Evolutionary conservation across 176 grass and related monocot species (phyloP), one percentile per base, ranked within the genome.

Genomic region (Zizania latifolia): DNA sequence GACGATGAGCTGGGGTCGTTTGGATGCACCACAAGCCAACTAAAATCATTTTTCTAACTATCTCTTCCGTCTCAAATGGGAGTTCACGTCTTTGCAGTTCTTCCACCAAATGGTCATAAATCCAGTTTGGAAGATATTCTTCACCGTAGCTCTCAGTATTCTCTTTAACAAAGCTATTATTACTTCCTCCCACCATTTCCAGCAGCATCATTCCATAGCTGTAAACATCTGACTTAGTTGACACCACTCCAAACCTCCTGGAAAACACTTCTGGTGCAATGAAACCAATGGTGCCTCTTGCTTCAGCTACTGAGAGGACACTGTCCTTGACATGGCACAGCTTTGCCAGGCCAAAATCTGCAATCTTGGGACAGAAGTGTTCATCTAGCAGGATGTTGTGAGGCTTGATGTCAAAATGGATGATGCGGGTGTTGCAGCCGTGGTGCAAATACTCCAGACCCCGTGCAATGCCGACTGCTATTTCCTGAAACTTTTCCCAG

Each of bases 351-450:
- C 80, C 86, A 16, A 93, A 93, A 40, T 93, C 90, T 14, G 71
- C 59, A 56, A 93, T 89, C 23, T 93, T 93, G 0, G 90, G 76
- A 30, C 27, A 71, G 10, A 89, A 86, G 0, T 81, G 66, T 1
- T 78, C 27, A 17, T 93, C 80, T 19, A 89, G n/a, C 16, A 89
- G 72, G 19, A 89, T 84, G 38, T 92, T 86, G 22, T 89, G 78
- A 77, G 90, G 86, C 54, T 92, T 92, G 61, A 89, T 86, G 3
- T 89, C 83, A 8, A 93, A 93, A 78, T 93, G 86, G 29, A 93
- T 82, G 26, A 89, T 93, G 35, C 72, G 65, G 6, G 83, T 69
- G 29, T 41, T 90, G 60, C 84, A 90, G 6, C 84, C 75, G 12
- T 73, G 71, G 46, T 86, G 79, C 19, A 93, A 54, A 46, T 89